Percentiles rank a stretch among this genome's conserved stretches.
phyloP scores from a whole-genome alignment of 257 asterid genomes.

The Fraxinus anomala region DNA sequence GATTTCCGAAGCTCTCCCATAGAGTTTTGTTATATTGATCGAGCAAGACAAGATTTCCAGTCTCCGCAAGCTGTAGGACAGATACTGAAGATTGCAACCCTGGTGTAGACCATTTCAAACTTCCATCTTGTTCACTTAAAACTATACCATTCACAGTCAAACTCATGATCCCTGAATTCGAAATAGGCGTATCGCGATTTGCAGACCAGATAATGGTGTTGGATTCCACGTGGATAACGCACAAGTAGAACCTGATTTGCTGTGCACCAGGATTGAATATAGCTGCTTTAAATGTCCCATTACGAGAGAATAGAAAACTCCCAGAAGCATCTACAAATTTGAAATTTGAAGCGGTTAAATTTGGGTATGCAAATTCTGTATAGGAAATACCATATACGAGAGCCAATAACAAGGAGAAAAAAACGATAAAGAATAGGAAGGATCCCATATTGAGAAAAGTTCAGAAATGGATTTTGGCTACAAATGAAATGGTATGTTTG shows the following conservation, averaged over 20 bases:
- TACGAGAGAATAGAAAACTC: constrained; percentile 54
- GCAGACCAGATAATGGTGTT: constrained; percentile 66
- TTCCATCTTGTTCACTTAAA: constrained; percentile 38
- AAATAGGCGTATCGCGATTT: constrained; percentile 56
- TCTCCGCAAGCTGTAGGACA: constrained; percentile 46
- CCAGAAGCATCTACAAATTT: constrained; percentile 41
- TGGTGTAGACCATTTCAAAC: constrained; percentile 57
- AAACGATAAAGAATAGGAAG: constrained; percentile 32
- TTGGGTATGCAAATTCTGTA: constrained; percentile 56
- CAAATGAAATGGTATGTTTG: constrained; percentile 22
- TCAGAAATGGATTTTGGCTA: constrained; percentile 15
- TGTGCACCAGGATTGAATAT: constrained; percentile 48
- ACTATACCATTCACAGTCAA: constrained; percentile 45
- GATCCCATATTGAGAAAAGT: constrained; percentile 37
- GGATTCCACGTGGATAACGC: constrained; percentile 56
- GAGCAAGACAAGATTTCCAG: constrained; percentile 63
- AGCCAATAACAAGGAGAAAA: constrained; percentile 24
- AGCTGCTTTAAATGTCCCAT: constrained; percentile 58
- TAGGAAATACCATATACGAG: constrained; percentile 29
- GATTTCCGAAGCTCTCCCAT: constrained; percentile 70
- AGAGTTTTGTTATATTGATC: constrained; percentile 43
- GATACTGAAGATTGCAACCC: constrained; percentile 28
- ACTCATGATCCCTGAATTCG: constrained; percentile 40
- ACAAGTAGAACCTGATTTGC: constrained; percentile 49
- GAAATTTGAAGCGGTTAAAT: constrained; percentile 51